Evolutionary conservation across 1,284 basidiomycete genomes (phyloP), one percentile per base, ranked within the genome.

Genomic region (Ganoderma meredithae): DNA sequence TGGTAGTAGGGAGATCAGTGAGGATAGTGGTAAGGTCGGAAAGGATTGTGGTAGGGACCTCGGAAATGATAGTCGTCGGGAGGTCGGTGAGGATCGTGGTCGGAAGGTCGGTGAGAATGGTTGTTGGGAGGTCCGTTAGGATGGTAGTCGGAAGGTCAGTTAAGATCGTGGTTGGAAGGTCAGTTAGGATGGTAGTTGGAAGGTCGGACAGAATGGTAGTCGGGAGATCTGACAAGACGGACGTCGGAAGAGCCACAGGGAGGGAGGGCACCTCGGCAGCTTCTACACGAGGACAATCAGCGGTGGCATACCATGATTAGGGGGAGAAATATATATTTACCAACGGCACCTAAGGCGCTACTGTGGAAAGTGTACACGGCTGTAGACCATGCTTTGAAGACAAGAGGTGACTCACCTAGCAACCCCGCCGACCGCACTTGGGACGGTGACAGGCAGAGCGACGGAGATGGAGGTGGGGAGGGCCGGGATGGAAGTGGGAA

Each of bases 221-320:
- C 4, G 62, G 67, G 3, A 68, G 67, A 4, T 63, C 64, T 13
- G 63, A 33, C 53, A 59, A 53, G 60, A 66, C 13, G 6, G 62
- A 63, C 12, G 33, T 56, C 27, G 69, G 63, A 15, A 66, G 58
- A 13, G 65, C 43, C 0, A 67, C 22, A 6, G 69, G 43, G 40
- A 64, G 41, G 0, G 62, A 59, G 33, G 55, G 25, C 12, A 55
- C 55, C 33, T n/a, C 31, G 33, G 36, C 39, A 19, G 52, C 52
- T 33, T 41, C 63, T 63, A 44, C 62, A 40, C 25, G 31, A 40
- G 58, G 60, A 15, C 27, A 40, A 31, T 44, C 7, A 36, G 27
- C 27, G 31, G 10, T 8, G 6, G 7, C 2, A 22, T 19, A 39
- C 15, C 19, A 33, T n/a, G 52, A 41, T 47, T 43, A 10, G 39